Evolutionary conservation across 2,329 filamentous ascomycete species (phyloP), one percentile per base, ranked within the genome.

Genomic region (Chaetomiaceae sp.): DNA sequence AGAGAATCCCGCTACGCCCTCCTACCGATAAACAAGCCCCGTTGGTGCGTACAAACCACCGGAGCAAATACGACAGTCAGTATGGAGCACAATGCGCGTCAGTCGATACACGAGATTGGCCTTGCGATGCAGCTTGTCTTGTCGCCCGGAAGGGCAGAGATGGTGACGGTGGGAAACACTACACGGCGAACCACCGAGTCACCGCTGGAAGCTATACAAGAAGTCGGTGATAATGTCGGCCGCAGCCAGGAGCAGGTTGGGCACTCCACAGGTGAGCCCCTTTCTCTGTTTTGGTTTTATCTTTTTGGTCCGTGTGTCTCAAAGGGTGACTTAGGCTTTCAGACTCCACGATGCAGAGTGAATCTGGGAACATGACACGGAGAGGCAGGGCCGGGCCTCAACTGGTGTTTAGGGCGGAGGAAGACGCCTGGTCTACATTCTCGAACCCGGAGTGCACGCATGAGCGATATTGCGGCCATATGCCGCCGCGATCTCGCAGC

Each of bases 81-180:
- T 11, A 53, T 48, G 44, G 37, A 44, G 13, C 21, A 18, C 20
- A 32, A 48, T 3, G 21, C 29, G 11, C 27, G 41, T 21, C 47
- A 46, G 16, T 50, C 38, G 3, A 32, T 37, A 36, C 32, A 51
- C 11, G 43, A 48, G 27, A 48, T 55, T 6, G 18, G 53, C 43
- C 23, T 51, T 11, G 53, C 53, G 25, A 40, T n/a, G 20, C 43
- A 42, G 27, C 4, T 55, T 20, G 9, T 40, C 10, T 9, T 55
- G 3, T 20, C 32, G 11, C 14, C 37, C 9, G 53, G 3, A 1
- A 43, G 25, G 32, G 7, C 53, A 11, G 20, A n/a, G 43, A 11
- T 55, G 32, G 53, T 55, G 36, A 34, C n/a, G n/a, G 16, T 54
- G 2, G 14, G 37, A 14, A 29, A 44, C 21, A 7, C 14, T 21